Conservation (phyloP, 1,284 basidiomycete species). For the Volvariella volvacea region DNA sequence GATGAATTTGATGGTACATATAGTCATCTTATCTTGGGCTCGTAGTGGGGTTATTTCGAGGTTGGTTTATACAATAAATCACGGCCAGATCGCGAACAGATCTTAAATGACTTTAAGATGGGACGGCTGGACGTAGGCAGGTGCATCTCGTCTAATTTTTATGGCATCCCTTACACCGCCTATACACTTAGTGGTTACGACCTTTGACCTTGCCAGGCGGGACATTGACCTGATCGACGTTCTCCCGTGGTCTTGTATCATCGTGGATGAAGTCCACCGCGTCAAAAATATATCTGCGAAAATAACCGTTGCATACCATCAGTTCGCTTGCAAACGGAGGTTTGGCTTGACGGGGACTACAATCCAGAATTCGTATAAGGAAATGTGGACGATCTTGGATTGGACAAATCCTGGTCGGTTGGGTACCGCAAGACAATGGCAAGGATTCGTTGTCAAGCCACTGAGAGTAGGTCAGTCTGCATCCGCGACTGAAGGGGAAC, state of each 20-base stretch:
- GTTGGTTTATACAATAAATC: slow-evolving; percentile 58
- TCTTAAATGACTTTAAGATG: slow-evolving; percentile 63
- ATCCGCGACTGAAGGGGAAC: slow-evolving; percentile 54
- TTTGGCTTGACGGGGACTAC: slow-evolving; percentile 82
- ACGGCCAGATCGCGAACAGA: slow-evolving; percentile 39
- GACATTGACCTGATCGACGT: slow-evolving; percentile 61
- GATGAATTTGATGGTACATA: slow-evolving; percentile 4
- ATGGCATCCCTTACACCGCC: background rate
- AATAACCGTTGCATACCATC: slow-evolving; percentile 57
- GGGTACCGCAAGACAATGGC: slow-evolving; percentile 67
- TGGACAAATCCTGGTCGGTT: slow-evolving; percentile 73
- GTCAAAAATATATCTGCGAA: slow-evolving; percentile 69
- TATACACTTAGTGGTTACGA: slow-evolving; percentile 72
- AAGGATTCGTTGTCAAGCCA: slow-evolving; percentile 56
- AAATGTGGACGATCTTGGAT: slow-evolving; percentile 78
- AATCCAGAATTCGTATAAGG: slow-evolving; percentile 81
- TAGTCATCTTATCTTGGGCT: background rate
- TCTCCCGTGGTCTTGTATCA: slow-evolving; percentile 61
- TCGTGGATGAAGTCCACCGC: slow-evolving; percentile 81
- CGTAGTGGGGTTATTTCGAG: slow-evolving; percentile 78
- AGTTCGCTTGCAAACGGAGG: slow-evolving; percentile 53
- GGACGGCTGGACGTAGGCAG: slow-evolving; percentile 70
- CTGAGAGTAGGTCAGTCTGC: slow-evolving; percentile 64
- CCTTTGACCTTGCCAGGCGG: slow-evolving; percentile 60
- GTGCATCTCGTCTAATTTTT: slow-evolving; percentile 7